Evolutionary conservation across 495 filamentous ascomycete genomes (phyloP), one percentile per base, ranked within the genome.

Genomic region (Apiosordaria backusii): DNA sequence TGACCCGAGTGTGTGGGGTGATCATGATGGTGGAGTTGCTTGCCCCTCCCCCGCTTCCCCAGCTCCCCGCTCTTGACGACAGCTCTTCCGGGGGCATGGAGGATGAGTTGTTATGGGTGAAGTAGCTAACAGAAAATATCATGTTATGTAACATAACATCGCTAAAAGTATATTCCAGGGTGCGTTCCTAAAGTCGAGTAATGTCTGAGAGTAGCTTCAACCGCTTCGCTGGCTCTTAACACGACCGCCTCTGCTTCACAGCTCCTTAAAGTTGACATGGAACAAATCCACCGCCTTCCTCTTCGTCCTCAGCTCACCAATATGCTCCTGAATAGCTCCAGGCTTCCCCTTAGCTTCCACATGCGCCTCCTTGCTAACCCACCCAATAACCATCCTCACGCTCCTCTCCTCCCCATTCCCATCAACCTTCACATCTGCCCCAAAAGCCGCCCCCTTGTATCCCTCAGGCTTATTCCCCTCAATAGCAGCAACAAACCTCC

Each of bases 231-330:
- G n/a, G n/a, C n/a, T n/a, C 52, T 21, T 19, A 18, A 23, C 4
- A 21, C 52, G 21, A 55, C 2, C 21, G 3, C 52, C 52, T 19
- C 52, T 4, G 4, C 13, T 22, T 61, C 59, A 71, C 26, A 66
- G n/a, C 35, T 66, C 40, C 57, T 55, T 64, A 7, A 71, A 66
- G 29, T 55, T 19, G 21, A 66, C 69, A 65, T 71, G 69, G 61
- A 68, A 71, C 69, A 71, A 55, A 22, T 68, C 69, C 25, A 66
- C 66, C 24, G 59, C 25, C 64, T 53, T 65, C 64, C 66, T 40
- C 57, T 18, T 10, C 57, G 16, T n/a, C 57, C 69, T 57, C 61
- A 71, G 9, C 60, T 55, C n/a, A 6, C 62, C 52, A 25, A 71
- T 71, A 57, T 68, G 64, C 3, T 62, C 29, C 60, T 60, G 54